Evolutionary conservation across 495 filamentous ascomycete genomes (phyloP), one percentile per base, ranked within the genome.

Genomic region (Durotheca rogersii): DNA sequence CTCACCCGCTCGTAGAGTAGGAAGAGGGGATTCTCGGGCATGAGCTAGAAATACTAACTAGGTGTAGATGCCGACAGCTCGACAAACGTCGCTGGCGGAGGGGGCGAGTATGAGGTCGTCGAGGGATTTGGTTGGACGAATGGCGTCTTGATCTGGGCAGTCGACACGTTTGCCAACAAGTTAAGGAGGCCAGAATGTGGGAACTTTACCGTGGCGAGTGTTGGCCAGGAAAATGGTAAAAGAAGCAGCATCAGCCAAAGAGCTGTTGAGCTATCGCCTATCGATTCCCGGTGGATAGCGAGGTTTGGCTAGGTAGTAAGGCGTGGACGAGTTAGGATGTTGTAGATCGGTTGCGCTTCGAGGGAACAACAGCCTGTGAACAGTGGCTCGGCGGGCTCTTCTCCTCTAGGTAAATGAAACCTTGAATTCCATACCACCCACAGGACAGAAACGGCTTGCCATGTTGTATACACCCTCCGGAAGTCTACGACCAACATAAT

Each of bases 61-160:
- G 10, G 31, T 6, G 9, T 10, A 59, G 56, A 78, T 49, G 58
- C 62, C 17, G 73, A 76, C 50, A 68, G 66, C 18, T 49, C 71
- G 31, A 74, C 70, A 18, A 75, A 75, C 38, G 71, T 68, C 4
- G 74, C 72, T 11, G 74, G 74, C 30, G 55, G 71, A 18, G 74
- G 74, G 7, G 74, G 74, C 51, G 74, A 78, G 63, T 78, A 78
- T 41, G 62, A 66, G 41, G 74, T 78, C 10, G 74, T 78, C 4
- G 72, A 78, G 62, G 74, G 74, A 15, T 78, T 78, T 42, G 74
- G 74, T 6, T 78, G 74, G 74, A 72, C 71, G 15, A 78, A 78
- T 31, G 74, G 74, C 31, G 74, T 78, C 33, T 48, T 76, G n/a
- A 69, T 78, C 27, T 78, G 72, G 72, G 65, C 67, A 0, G 73